Base-by-base conservation (phyloP, 2,329 filamentous ascomycete species). In the Botrytis aclada region DNA sequence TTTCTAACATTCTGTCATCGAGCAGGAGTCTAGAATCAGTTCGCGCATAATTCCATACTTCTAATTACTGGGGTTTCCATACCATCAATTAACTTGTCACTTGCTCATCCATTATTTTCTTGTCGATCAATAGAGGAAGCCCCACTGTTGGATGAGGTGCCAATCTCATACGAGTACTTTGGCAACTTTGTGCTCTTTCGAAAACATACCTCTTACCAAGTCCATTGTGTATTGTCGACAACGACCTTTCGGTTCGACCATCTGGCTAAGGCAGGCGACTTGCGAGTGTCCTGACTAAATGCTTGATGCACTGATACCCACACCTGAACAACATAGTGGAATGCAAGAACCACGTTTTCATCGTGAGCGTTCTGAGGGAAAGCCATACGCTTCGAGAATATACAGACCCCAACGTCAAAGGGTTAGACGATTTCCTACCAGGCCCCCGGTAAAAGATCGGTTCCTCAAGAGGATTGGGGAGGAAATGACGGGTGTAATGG, bases 381-480 rank as follows among this genome's bases (percentile, higher is more conserved):
- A 75, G 74, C 74, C 75, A 43, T 72, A 58, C 22, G 74, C 69
- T 69, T 76, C 76, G 67, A 77, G 78, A 72, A 77, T 77, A 65
- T 80, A 72, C 69, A 75, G 71, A 73, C 74, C 75, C n/a, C 74
- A 74, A 12, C 74, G 78, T 66, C 77, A 79, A 74, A 75, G 77
- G 63, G 62, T 73, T 62, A 76, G 78, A 72, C 43, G 45, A 39
- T 72, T 75, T 16, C 54, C 71, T 69, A 75, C 51, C 8, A 70
- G 77, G 56, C 10, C 34, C 43, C 74, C 39, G 67, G 39, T 43
- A 29, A 76, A 74, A 62, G 71, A 60, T 34, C 69, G 70, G 12
- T 47, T 71, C 25, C 25, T 60, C 12, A 58, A 72, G 72, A 69
- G 65, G 74, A 43, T 58, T 58, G 75, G 74, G 69, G 67, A 75